A percentile compares a stretch with the other conserved stretches of the same genome.
phyloP scores from a whole-genome alignment of 306 rosid species.

The Ziziphus jujuba region DNA sequence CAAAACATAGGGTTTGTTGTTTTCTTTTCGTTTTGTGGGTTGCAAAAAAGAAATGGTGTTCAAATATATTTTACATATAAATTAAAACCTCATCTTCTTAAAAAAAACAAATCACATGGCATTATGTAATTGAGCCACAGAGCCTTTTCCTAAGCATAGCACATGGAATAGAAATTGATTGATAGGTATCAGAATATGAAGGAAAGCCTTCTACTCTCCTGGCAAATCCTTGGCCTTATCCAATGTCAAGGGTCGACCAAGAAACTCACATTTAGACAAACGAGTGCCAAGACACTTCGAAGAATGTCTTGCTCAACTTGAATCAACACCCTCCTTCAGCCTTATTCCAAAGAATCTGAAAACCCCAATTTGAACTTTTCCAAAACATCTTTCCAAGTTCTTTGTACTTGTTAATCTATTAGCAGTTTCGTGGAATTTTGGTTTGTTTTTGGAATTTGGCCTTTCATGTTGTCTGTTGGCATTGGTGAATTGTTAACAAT shows the following conservation, averaged over 20 bases:
- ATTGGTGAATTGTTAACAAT: too few relatives aligned
- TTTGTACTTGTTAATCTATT: neutral
- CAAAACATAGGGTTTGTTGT: too few relatives aligned
- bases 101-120: too few relatives aligned
- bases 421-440: slow-evolving; percentile 17
- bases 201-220: too few relatives aligned
- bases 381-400: neutral
- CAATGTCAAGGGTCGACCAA: slow-evolving; percentile 5
- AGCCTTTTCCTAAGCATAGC: neutral
- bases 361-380: neutral
- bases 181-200: neutral
- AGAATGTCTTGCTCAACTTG: slow-evolving; percentile 8
- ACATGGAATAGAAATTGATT: slow-evolving; percentile 16
- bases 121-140: neutral
- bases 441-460: slow-evolving; percentile 6
- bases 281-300: neutral
- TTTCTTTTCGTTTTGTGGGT: too few relatives aligned
- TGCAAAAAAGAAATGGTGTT: too few relatives aligned
- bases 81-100: too few relatives aligned
- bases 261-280: neutral
- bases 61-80: too few relatives aligned
- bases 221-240: neutral
- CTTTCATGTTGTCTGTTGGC: slow-evolving; percentile 11
- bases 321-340: neutral
- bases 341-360: neutral